Conservation (phyloP, 345 rosid genomes). For the Linum lewisii region DNA sequence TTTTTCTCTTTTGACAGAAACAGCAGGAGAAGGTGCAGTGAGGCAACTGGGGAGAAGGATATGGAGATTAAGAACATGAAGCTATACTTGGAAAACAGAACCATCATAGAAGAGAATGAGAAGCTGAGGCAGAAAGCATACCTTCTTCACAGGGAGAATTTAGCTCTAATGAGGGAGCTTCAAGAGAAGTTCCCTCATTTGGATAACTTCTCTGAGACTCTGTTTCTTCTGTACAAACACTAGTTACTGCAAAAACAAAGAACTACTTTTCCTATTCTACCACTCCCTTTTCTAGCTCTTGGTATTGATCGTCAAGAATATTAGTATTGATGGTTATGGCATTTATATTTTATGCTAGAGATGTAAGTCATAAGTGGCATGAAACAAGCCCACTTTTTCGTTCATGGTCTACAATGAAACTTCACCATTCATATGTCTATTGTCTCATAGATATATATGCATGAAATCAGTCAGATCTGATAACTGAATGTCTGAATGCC, state of each 20-base stretch:
- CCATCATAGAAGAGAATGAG: constrained; percentile 60
- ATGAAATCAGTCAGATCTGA: neutral
- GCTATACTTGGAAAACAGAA: constrained; percentile 57
- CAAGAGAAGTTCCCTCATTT: constrained; percentile 24
- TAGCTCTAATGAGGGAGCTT: constrained; percentile 40
- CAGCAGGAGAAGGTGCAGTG: constrained; percentile 16
- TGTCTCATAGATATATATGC: neutral
- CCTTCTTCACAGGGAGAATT: constrained; percentile 68
- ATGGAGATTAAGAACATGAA: constrained; percentile 51
- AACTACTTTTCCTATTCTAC: neutral
- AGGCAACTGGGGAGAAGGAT: constrained; percentile 13
- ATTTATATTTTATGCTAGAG: neutral
- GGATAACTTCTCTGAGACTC: neutral
- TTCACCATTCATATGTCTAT: neutral
- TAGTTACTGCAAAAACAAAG: neutral
- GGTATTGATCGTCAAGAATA: neutral
- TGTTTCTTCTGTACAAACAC: neutral
- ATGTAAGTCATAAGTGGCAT: neutral
- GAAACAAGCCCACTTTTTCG: constrained; percentile 1
- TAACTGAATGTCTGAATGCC: neutral
- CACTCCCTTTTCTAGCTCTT: neutral
- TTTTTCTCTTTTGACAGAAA: neutral
- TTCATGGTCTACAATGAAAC: neutral
- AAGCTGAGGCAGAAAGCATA: constrained; percentile 50
- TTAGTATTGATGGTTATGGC: neutral